A percentile compares a stretch with the other conserved stretches of the same genome.
These are phyloP conservation scores for Ampelocalamus luodianensis DNA, from an alignment of 176 grass and related monocot genomes.

Conservation along the genomic window DNA sequence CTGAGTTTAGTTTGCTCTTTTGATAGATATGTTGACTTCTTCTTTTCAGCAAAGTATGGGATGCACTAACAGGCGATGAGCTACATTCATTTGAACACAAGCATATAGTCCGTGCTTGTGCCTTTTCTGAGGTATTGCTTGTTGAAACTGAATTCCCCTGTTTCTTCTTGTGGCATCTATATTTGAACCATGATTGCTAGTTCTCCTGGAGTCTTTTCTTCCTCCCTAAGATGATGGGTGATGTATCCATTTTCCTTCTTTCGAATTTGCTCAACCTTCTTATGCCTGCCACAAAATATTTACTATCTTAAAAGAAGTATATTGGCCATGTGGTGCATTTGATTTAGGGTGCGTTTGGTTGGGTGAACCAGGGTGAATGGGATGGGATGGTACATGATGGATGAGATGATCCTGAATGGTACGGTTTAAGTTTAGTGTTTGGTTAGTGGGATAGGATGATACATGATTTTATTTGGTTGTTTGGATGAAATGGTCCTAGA, in stretches of 20 bases:
- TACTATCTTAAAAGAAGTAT: too few species aligned
- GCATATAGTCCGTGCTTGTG: constrained; percentile 85
- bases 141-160: not conserved
- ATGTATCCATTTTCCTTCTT: not conserved
- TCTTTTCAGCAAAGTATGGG: constrained; percentile 84
- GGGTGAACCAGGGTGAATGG: too few species aligned
- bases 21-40: not conserved
- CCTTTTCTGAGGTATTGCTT: constrained; percentile 78
- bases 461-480: too few species aligned
- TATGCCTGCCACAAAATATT: constrained; percentile 4
- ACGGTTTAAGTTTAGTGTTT: too few species aligned
- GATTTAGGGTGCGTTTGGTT: too few species aligned
- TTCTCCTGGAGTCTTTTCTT: not conserved
- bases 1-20: not conserved
- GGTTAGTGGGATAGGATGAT: too few species aligned
- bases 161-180: constrained; percentile 2
- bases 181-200: not conserved
- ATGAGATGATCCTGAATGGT: too few species aligned
- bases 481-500: too few species aligned
- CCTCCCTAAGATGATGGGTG: not conserved
- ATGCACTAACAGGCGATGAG: constrained; percentile 83
- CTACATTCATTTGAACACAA: constrained; percentile 93
- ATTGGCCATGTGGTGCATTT: too few species aligned
- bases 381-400: too few species aligned
- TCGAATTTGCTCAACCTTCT: not conserved